Evolutionary conservation across 148 eudicot species (phyloP).

Genomic region (Vaccinium darrowii): DNA sequence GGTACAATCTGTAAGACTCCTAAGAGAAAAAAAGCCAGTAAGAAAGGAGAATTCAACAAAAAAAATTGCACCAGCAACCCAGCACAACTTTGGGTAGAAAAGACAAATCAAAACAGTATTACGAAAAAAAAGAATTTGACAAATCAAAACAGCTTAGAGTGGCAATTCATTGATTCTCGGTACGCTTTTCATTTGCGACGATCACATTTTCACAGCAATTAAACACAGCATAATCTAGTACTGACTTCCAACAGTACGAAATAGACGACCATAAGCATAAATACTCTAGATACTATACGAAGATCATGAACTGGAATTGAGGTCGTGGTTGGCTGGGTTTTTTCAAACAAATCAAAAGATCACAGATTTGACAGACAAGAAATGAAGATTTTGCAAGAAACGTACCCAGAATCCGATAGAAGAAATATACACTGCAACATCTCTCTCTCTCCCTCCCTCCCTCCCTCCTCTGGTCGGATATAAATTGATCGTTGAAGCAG

Average conservation of each 20-base stretch:
- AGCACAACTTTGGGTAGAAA: background rate
- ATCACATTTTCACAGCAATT: background rate
- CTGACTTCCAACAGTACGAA: background rate
- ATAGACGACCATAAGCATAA: background rate
- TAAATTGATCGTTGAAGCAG: background rate
- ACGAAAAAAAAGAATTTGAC: background rate
- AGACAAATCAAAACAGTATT: background rate
- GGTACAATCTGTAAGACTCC: background rate
- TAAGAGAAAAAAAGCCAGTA: background rate
- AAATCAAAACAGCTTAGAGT: background rate
- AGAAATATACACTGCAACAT: constrained; percentile 35
- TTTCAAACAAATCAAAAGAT: background rate
- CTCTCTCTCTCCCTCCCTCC: constrained; percentile 12
- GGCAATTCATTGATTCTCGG: background rate
- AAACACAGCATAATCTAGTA: background rate
- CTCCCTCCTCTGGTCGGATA: background rate
- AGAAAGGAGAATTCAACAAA: background rate
- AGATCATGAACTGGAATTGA: background rate
- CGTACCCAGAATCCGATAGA: constrained; percentile 32
- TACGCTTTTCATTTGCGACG: background rate
- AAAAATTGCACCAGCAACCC: background rate
- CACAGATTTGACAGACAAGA: no score
- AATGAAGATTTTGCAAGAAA: background rate
- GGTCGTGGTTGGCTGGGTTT: background rate
- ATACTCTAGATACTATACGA: background rate